Conservation (phyloP, 768 basidiomycete genomes). For the Pulveroboletus frians region DNA sequence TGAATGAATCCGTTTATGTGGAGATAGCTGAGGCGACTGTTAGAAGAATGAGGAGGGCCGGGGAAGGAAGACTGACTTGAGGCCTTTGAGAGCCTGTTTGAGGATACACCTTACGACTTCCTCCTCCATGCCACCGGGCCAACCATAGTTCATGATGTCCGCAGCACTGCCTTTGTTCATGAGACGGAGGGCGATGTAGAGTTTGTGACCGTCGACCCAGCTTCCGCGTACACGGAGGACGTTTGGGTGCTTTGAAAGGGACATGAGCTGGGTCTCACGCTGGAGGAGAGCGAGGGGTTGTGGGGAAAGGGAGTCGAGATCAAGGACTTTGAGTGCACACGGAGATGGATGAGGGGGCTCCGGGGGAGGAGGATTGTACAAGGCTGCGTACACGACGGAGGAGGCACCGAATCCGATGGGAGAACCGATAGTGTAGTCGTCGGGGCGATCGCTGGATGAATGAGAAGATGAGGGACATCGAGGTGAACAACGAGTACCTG, state of each 20-base stretch:
- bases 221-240: conserved; percentile 87
- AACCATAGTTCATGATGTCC: conserved; percentile 79
- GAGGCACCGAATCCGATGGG: conserved; percentile 91
- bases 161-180: conserved; percentile 87
- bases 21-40: conserved; percentile 53
- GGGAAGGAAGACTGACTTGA: conserved; percentile 53
- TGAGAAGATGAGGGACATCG: not conserved
- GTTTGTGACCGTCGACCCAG: conserved; percentile 80
- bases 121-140: conserved; percentile 88
- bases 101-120: conserved; percentile 82
- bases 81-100: conserved; percentile 81
- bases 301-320: conserved; percentile 73
- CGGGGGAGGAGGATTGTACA: conserved; percentile 45
- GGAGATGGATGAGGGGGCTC: conserved; percentile 40
- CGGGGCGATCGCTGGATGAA: conserved; percentile 50
- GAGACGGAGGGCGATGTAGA: conserved; percentile 81
- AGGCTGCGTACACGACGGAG: conserved; percentile 82
- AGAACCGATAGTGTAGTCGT: conserved; percentile 70
- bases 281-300: conserved; percentile 67
- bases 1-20: conserved; percentile 90
- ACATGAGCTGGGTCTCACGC: conserved; percentile 89
- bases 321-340: conserved; percentile 85
- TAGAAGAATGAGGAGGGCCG: not conserved
- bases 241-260: conserved; percentile 88
- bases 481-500: conserved; percentile 43